These are phyloP conservation scores for Tricholoma terreum DNA, from an alignment of 768 basidiomycete species.

Conservation along the genomic window DNA sequence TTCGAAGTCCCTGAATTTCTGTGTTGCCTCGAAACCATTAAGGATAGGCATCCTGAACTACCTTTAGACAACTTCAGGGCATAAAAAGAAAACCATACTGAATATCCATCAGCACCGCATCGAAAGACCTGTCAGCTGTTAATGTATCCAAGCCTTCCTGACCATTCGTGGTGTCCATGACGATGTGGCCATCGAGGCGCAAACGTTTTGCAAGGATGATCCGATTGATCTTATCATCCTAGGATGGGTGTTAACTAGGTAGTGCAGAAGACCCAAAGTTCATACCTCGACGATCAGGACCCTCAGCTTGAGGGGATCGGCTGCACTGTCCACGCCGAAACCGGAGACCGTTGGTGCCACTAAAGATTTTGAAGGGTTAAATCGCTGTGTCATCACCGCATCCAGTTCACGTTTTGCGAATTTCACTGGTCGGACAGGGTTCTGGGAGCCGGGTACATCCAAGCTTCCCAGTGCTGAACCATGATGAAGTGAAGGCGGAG, in stretches of 20 bases:
- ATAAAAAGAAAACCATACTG: slow-evolving; percentile 52
- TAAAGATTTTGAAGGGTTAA: background rate
- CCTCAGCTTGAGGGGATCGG: slow-evolving; percentile 28
- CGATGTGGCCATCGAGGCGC: slow-evolving; percentile 59
- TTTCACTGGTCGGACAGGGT: slow-evolving; percentile 35
- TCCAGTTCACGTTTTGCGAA: slow-evolving; percentile 25
- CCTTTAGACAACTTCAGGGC: background rate
- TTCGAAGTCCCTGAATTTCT: slow-evolving; percentile 64
- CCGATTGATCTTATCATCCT: slow-evolving; percentile 77
- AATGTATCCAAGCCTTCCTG: slow-evolving; percentile 69
- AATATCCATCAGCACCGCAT: slow-evolving; percentile 80
- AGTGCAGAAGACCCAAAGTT: background rate
- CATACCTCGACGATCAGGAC: slow-evolving; percentile 69
- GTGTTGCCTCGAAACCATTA: slow-evolving; percentile 68
- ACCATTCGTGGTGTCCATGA: slow-evolving; percentile 68
- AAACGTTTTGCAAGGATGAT: slow-evolving; percentile 68
- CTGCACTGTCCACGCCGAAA: background rate
- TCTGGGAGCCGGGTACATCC: slow-evolving; percentile 24
- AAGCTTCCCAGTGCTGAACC: slow-evolving; percentile 15
- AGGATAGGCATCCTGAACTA: slow-evolving; percentile 71
- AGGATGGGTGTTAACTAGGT: background rate
- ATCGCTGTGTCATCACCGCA: slow-evolving; percentile 8
- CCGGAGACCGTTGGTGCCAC: background rate
- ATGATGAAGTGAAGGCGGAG: background rate
- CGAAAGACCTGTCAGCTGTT: slow-evolving; percentile 55